These are phyloP conservation scores for Barnettozyma californica DNA, from an alignment of 805 yeast genomes.

Conservation along the genomic window DNA sequence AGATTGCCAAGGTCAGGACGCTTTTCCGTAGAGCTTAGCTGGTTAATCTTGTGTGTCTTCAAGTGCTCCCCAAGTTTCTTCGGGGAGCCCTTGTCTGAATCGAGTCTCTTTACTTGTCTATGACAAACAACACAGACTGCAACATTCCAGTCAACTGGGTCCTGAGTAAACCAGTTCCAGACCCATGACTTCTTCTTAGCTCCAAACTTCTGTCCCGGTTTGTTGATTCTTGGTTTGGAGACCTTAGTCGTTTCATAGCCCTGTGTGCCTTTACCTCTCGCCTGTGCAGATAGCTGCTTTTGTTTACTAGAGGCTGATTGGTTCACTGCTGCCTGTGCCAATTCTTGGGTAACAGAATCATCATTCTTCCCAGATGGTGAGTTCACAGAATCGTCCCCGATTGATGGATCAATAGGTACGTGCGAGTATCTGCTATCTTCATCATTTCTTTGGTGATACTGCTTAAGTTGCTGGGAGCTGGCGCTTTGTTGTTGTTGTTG, in stretches of 20 bases:
- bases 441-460: conserved; percentile 1
- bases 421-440: conserved; percentile 3
- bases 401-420: conserved; percentile 25
- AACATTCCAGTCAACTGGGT: conserved; percentile 38
- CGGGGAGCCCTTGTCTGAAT: conserved; percentile 54
- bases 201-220: conserved; percentile 53
- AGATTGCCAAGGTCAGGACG: conserved; percentile 1
- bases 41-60: conserved; percentile 45
- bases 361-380: conserved; percentile 8
- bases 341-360: conserved; percentile 8
- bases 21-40: conserved; percentile 16
- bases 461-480: not conserved
- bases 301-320: conserved; percentile 9
- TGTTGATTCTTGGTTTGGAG: conserved; percentile 30
- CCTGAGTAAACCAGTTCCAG: conserved; percentile 58
- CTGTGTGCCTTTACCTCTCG: not conserved
- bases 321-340: conserved; percentile 23
- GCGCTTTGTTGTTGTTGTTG: conserved; percentile 1
- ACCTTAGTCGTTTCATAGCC: conserved; percentile 7
- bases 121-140: conserved; percentile 54
- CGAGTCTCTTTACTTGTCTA: conserved; percentile 40
- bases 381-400: conserved; percentile 12
- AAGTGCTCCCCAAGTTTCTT: conserved; percentile 54
- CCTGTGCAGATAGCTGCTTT: not conserved
- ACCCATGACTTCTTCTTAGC: conserved; percentile 61